Evolutionary conservation across 352 stramenopile species (phyloP), one percentile per base, ranked within the genome.

Genomic region (Pelagophyceae sp.): DNA sequence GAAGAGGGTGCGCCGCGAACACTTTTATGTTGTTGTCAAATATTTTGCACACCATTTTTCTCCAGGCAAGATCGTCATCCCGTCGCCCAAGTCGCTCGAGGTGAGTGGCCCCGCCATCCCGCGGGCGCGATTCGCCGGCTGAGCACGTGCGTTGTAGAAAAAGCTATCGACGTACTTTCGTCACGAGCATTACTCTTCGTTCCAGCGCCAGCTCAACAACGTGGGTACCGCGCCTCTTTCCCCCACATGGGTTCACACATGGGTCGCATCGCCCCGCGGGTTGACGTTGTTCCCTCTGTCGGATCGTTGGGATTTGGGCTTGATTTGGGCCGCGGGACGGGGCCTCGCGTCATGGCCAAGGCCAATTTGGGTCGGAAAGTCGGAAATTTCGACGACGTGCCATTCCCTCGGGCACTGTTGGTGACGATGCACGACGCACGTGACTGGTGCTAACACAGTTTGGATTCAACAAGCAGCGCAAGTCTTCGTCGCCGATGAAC

Each of bases 121-220:
- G 45, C 45, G 11, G 11, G 11, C 11, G 11, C 45, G 45, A 54
- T 54, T 54, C 23, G 11, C 23, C 45, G 23, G 45, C 23, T 54
- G 11, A 23, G 23, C 45, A 23, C 45, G 45, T 23, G 11, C 11
- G 23, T 54, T 11, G 45, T 54, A 54, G 60, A 35, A 29, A 29
- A 67, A 67, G 60, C 61, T 71, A 3, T 37, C 29, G 6, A 40
- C 17, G 33, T 74, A 74, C 67, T 74, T 58, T 31, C 67, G 67
- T 37, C 67, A 74, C 38, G 6, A 6, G 35, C 33, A 54, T 2
- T 74, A 74, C 67, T 31, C 67, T 11, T 54, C 33, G 2, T 74
- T 74, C 38, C 67, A 74, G 67, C 67, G 67, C 33, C 67, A 74
- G 38, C 38, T 74, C 17, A 74, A 74, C 67, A 74, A 74, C 29